phyloP scores from a whole-genome alignment of 306 rosid species.

The Hippophae tibetana region DNA sequence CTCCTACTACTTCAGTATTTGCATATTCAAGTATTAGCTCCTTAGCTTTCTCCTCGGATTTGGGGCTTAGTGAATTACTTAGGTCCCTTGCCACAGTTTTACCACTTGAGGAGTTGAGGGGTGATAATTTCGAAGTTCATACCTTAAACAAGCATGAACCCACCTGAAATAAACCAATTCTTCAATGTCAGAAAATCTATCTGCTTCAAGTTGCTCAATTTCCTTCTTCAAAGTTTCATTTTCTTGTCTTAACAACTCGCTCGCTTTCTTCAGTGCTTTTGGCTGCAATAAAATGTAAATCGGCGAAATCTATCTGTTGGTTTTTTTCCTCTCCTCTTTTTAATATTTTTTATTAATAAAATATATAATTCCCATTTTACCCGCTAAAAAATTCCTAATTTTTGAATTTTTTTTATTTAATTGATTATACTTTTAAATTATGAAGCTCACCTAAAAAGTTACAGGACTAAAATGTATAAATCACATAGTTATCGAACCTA shows the following conservation, averaged over 20 bases:
- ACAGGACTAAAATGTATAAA: too few relatives aligned
- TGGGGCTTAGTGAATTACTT: constrained; percentile 62
- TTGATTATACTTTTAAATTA: too few relatives aligned
- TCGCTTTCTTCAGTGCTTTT: constrained; percentile 39
- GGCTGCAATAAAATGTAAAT: constrained; percentile 31
- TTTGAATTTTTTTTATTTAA: too few relatives aligned
- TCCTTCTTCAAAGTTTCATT: constrained; percentile 42
- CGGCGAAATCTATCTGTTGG: too few relatives aligned
- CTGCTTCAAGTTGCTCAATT: constrained; percentile 48
- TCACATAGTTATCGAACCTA: too few relatives aligned
- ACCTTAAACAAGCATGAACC: constrained; percentile 87
- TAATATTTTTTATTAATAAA: too few relatives aligned
- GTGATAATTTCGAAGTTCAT: constrained; percentile 61
- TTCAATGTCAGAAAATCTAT: constrained; percentile 63
- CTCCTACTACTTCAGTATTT: constrained; percentile 35
- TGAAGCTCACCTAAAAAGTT: too few relatives aligned
- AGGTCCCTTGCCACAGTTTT: constrained; percentile 77
- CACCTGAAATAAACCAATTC: constrained; percentile 79
- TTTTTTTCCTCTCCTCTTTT: too few relatives aligned
- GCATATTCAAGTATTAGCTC: constrained; percentile 81
- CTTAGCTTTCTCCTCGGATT: constrained; percentile 81
- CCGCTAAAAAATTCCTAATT: too few relatives aligned
- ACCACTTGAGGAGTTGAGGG: constrained; percentile 34
- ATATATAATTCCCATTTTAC: too few relatives aligned
- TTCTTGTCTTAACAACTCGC: constrained; percentile 30